Base-by-base conservation (phyloP, 2,329 filamentous ascomycete genomes). In the Fusarium sp. region DNA sequence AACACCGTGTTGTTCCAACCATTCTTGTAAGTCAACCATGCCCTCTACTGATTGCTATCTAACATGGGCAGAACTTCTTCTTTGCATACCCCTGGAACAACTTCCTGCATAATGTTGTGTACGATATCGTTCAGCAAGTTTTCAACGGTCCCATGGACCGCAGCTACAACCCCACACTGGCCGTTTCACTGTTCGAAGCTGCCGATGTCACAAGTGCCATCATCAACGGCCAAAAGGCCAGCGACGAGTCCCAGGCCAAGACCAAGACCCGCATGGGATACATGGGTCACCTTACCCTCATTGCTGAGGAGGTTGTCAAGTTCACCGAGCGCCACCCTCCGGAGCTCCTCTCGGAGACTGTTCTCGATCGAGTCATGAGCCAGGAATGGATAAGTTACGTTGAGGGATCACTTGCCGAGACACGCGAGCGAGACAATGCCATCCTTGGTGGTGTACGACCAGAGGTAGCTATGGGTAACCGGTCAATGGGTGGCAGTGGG, bases 1-100 rank as follows among this genome's bases (percentile, higher is more conserved):
- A 98, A 82, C 91, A 98, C 82, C 90, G 91, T 74, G 96, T 99
- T 72, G 95, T 99, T 60, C 96, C 96, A 35, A 98, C 95, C 5
- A 98, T 99, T 78, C 84, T 99, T 81, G 95, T 97, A 88, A 88
- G 92, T 44, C 28, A 26, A 8, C 17, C 17, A 11, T 44, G 15
- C 26, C 15, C 10, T 45, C 8, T 36, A 32, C 10, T 44, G 36
- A 39, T 44, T 30, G 18, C 41, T 17, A 58, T 56, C 76, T 79
- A 73, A 77, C 58, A 12, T 30, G 3, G 11, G 5, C 74, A 97
- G 94, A 94, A 95, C 65, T 98, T 98, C 86, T 99, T 99, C 85
- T 99, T 99, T 86, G 91, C 93, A 68, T 99, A 98, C 79, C 96
- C 96, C 3, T 99, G 96, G 96, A 99, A 99, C 83, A 99, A 99